Evolutionary conservation across 352 stramenopile species (phyloP), one percentile per base, ranked within the genome.

Genomic region (Globisporangium nagaii): DNA sequence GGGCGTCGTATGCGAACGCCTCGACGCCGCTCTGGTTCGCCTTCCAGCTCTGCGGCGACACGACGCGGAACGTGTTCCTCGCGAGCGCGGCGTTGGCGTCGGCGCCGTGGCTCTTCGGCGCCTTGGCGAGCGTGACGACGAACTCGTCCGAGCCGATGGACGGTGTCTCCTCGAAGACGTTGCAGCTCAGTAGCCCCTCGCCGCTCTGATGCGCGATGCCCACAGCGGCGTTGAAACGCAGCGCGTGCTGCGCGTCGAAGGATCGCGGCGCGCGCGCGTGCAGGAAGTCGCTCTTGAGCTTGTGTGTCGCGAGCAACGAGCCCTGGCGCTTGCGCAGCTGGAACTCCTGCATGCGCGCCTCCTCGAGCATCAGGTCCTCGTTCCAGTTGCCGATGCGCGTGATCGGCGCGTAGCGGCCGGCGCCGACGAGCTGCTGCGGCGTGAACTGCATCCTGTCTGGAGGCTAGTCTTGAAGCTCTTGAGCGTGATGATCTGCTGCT

Each of bases 311-410:
- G 15, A 92, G 62, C 48, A 94, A 58, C 42, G 82, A 92, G 48
- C 86, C 86, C 52, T 92, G 86, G 25, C 71, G 66, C 62, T 92
- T 92, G 37, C 86, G 82, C 32, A 90, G 62, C 37, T 79, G 73
- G 57, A 93, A 93, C 65, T 91, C 86, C 54, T 90, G 79, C 78
- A 92, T 79, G 43, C 81, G 77, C 41, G 84, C 80, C 50, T 95
- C 84, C 27, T 95, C 84, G 19, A 94, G 70, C 84, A 93, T 90
- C 53, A 91, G 58, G 52, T 96, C 86, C 62, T 96, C 84, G 71
- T 94, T 94, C 86, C 86, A 96, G 55, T 96, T 96, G 47, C 86
- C 86, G 48, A 94, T 91, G 43, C 82, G 86, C 43, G 84, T 96
- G 27, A 56, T 68, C 13, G 82, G 76, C 50, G 75, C 80, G 65